Percentiles rank a stretch among this genome's conserved stretches.
phyloP scores from a whole-genome alignment of 768 basidiomycete species.

The Pleurotus tuber-regium region DNA sequence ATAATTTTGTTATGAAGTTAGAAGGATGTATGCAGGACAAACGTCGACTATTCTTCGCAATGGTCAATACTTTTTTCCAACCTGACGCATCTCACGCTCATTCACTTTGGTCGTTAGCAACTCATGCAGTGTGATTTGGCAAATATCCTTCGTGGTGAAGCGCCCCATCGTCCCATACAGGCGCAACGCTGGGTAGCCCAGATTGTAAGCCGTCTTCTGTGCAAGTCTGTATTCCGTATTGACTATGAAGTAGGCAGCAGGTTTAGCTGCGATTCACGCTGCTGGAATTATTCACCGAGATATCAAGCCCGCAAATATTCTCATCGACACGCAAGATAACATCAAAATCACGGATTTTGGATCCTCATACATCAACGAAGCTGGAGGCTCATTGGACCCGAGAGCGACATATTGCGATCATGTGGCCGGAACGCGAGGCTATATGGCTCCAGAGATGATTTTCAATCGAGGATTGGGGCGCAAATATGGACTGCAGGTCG shows the following conservation, averaged over 20 bases:
- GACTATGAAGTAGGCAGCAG: slow-evolving; percentile 30
- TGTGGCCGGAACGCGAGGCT: slow-evolving; percentile 31
- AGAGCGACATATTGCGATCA: slow-evolving; percentile 20
- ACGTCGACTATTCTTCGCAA: slow-evolving; percentile 30
- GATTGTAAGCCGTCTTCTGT: slow-evolving; percentile 24
- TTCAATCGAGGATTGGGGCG: slow-evolving; percentile 18
- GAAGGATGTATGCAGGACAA: slow-evolving; percentile 33
- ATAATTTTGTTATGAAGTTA: slow-evolving; percentile 35
- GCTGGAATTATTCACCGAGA: slow-evolving; percentile 69
- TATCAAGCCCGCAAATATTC: slow-evolving; percentile 68
- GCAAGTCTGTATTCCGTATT: background rate
- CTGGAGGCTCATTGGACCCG: slow-evolving; percentile 14
- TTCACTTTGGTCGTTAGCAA: slow-evolving; percentile 25
- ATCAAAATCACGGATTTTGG: slow-evolving; percentile 43
- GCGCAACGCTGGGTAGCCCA: slow-evolving; percentile 39
- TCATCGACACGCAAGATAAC: slow-evolving; percentile 44
- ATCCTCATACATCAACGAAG: slow-evolving; percentile 23
- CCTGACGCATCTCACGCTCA: background rate
- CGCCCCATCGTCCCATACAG: slow-evolving; percentile 22
- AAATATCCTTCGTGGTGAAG: slow-evolving; percentile 23
- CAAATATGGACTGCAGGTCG: slow-evolving; percentile 30
- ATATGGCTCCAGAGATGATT: slow-evolving; percentile 41
- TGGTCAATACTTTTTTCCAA: slow-evolving; percentile 28
- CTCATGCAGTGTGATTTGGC: slow-evolving; percentile 37
- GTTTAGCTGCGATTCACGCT: slow-evolving; percentile 44